phyloP scores from a whole-genome alignment of 306 rosid species.

The Fagus crenata region DNA sequence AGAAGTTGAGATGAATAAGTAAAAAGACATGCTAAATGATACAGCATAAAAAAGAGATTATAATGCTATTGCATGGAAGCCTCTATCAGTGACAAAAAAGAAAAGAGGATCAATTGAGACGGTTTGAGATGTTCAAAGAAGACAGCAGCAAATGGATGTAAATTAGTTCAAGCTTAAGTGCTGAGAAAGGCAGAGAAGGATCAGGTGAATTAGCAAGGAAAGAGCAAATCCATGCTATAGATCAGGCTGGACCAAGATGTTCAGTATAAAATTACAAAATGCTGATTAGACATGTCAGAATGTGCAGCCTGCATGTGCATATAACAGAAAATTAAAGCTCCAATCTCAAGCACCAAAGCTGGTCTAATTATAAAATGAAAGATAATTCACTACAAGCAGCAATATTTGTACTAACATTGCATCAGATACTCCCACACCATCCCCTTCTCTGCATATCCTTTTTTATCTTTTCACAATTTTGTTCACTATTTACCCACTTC shows the following conservation, averaged over 20 bases:
- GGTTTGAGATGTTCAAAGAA: background rate
- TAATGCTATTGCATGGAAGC: too few relatives aligned
- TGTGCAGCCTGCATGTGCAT: background rate
- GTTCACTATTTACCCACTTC: background rate
- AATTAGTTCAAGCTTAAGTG: background rate
- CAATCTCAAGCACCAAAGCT: too few relatives aligned
- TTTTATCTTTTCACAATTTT: background rate
- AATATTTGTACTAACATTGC: background rate
- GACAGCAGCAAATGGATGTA: background rate
- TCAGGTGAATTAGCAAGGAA: slow-evolving; percentile 9
- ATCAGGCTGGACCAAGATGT: too few relatives aligned
- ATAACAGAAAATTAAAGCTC: background rate
- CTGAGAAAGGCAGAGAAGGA: background rate
- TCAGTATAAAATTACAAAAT: too few relatives aligned
- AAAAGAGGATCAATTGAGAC: background rate
- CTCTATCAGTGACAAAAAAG: background rate
- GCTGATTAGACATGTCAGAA: background rate
- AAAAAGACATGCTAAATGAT: background rate
- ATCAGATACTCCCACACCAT: background rate
- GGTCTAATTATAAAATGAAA: too few relatives aligned
- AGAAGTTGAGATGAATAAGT: slow-evolving; percentile 9
- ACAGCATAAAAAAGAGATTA: too few relatives aligned
- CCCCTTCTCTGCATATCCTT: background rate
- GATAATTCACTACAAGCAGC: too few relatives aligned
- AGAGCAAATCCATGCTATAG: background rate